Evolutionary conservation across 495 filamentous ascomycete genomes (phyloP).

Genomic region (Podospora appendiculata): DNA sequence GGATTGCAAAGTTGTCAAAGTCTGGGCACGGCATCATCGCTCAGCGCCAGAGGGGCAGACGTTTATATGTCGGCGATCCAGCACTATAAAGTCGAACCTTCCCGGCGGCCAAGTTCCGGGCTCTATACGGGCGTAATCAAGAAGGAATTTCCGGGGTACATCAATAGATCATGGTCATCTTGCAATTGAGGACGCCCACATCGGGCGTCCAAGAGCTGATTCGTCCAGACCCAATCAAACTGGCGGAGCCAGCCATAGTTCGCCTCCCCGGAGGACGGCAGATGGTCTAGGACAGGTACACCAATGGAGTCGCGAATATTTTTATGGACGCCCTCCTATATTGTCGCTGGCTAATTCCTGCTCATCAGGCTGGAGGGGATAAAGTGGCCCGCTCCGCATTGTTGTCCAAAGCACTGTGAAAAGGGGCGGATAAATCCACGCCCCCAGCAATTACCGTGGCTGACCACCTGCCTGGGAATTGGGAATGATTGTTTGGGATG

Average conservation of each 20-base stretch:
- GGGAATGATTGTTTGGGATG: no score
- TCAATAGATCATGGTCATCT: not conserved
- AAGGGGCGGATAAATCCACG: no score
- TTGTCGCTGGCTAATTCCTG: not conserved
- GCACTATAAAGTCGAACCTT: not conserved
- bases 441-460: no score
- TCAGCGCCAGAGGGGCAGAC: not conserved
- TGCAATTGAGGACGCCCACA: not conserved
- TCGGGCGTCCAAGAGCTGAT: not conserved
- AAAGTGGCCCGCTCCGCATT: not conserved
- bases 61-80: not conserved
- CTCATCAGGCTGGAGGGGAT: not conserved
- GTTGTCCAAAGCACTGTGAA: not conserved
- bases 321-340: not conserved
- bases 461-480: no score
- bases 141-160: not conserved
- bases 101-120: not conserved
- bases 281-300: not conserved
- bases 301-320: not conserved
- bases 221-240: not conserved
- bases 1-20: not conserved
- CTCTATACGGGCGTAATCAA: not conserved
- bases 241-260: not conserved
- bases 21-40: not conserved
- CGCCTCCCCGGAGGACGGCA: not conserved